These are phyloP conservation scores for Solioccasus polychromus DNA, from an alignment of 768 basidiomycete genomes.

Conservation along the genomic window DNA sequence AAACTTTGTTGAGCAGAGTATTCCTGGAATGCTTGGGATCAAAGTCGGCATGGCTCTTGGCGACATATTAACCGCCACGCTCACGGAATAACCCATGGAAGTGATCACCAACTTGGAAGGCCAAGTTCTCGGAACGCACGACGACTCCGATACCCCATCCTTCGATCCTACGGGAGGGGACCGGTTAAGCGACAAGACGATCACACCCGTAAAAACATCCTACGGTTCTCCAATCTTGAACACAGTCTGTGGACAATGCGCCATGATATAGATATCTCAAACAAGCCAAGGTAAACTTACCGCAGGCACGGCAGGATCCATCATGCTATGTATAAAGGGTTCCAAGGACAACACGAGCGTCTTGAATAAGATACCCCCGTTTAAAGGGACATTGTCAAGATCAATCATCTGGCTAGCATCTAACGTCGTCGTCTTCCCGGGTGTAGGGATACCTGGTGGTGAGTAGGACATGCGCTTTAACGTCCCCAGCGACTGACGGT, in stretches of 20 bases:
- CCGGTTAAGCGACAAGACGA: neutral
- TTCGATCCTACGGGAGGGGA: neutral
- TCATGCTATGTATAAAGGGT: conserved; percentile 40
- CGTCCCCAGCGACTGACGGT: neutral
- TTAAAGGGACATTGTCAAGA: conserved; percentile 40
- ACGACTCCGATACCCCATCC: conserved; percentile 41
- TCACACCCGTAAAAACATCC: neutral
- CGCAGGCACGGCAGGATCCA: conserved; percentile 36
- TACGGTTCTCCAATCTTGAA: conserved; percentile 5
- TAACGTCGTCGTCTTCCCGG: neutral
- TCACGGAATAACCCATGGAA: conserved; percentile 24
- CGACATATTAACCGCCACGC: conserved; percentile 11
- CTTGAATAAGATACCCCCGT: conserved; percentile 52
- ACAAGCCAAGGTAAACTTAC: neutral
- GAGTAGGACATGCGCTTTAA: neutral
- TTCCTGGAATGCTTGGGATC: conserved; percentile 28
- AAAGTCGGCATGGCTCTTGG: neutral
- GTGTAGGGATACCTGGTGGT: neutral
- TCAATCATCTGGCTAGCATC: conserved; percentile 41
- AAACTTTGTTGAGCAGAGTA: neutral
- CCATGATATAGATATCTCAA: conserved; percentile 10
- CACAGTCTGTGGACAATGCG: too few relatives aligned
- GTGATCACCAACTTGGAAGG: conserved; percentile 14
- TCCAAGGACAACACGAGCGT: conserved; percentile 47
- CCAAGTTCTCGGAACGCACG: conserved; percentile 13